Evolutionary conservation across 129 eudicot genomes (phyloP), one percentile per base, ranked within the genome.

Genomic region (Deinandra increscens): DNA sequence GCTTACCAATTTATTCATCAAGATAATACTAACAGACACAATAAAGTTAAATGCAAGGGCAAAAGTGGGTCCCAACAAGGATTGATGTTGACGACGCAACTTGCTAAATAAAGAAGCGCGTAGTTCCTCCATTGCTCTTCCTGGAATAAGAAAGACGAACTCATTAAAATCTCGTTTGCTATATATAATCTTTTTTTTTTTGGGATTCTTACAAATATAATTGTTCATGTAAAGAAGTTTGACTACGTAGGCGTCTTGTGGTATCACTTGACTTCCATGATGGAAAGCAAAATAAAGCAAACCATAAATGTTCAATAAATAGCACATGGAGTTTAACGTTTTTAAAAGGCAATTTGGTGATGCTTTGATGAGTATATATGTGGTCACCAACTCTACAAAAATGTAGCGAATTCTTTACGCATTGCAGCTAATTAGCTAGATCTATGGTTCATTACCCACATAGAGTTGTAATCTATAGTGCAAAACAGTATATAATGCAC

Each of bases 1-100:
- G 58, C 81, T 68, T 63, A 92, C 98, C 96, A 89, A 79, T 79
- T 92, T 92, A 81, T 92, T 92, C 91, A 89, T 86, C 91, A 92
- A 79, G 72, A 92, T 92, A 43, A 92, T 92, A 79, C 95, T 80
- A 79, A 92, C 98, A 8, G 98, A 88, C 43, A 88, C 96, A 71
- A 92, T 77, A 68, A 92, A 92, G 68, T 92, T 92, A 83, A 92
- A 92, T 11, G 95, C 79, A 20, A 92, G 95, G 33, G 98, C 98
- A 69, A 83, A 73, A 20, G 96, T 84, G 59, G 98, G 98, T 54
- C 91, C 96, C 83, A 78, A 81, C 70, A 92, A 68, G 15, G 88
- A 81, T 80, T 84, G 90, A 66, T 88, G 91, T 39, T 92, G 95
- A 38, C 96, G 96, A 48, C 85, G 83, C 20, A 88, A 75, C 78